Base-by-base conservation (phyloP, 106 monocot genomes). In the Xerophyta viscosa region DNA sequence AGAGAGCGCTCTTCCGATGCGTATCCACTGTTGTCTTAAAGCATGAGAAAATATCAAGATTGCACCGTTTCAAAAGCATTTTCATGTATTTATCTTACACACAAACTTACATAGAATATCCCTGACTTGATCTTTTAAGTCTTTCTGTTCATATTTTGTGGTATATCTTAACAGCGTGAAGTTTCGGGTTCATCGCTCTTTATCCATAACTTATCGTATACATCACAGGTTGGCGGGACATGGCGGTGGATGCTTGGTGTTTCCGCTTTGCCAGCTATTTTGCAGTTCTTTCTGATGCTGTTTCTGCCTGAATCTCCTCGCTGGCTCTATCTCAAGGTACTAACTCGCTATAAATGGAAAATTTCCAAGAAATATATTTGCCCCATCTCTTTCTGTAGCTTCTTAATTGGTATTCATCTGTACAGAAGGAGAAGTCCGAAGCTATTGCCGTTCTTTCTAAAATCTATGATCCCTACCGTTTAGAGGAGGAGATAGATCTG, bases 181-280 rank as follows among this genome's bases (percentile, higher is more conserved):
- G n/a, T n/a, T n/a, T n/a, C n/a, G n/a, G n/a, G n/a, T n/a, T n/a
- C n/a, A n/a, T n/a, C n/a, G n/a, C n/a, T n/a, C n/a, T n/a, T n/a
- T n/a, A n/a, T n/a, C n/a, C n/a, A 4, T 61, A 54, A 61, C 30
- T 19, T 55, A 28, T 33, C n/a, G 1, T 6, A 47, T 8, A 13
- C 49, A 17, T 18, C n/a, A 60, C 60, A 86, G 86, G 77, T 86
- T 20, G 19, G 56, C 56, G 86, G 86, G 26, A 86, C 86, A 24
- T 86, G 86, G 86, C 80, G 86, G 15, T 86, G 86, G 86, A 86
- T 86, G 86, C 81, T 86, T 18, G 81, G 86, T 46, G 73, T 74
- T 48, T 68, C 81, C 48, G 86, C 81, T 52, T 24, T 86, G 45
- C 86, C 86, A 30, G 86, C 86, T 25, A 64, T 86, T 37, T 23